Percentiles rank a stretch among this genome's conserved stretches.
These are phyloP conservation scores for Rhodotorula mucilaginosa DNA, from an alignment of 1,284 basidiomycete species.

Conservation along the genomic window DNA sequence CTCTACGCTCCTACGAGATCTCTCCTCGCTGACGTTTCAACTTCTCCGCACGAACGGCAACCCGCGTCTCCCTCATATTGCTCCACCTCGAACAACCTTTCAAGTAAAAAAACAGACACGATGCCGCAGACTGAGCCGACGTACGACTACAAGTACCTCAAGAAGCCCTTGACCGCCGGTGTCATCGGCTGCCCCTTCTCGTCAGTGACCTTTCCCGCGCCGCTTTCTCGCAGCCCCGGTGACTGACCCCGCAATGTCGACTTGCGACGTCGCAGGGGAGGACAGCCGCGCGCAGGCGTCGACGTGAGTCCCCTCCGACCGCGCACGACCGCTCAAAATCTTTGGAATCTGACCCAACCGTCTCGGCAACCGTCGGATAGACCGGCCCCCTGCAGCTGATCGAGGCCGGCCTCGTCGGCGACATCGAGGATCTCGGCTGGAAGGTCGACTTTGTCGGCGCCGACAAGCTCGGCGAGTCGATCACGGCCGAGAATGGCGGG, in stretches of 20 bases:
- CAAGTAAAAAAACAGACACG: not conserved
- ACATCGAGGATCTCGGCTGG: slow-evolving; percentile 80
- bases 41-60: too few species aligned
- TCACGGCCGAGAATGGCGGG: slow-evolving; percentile 39
- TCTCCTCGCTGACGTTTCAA: too few species aligned
- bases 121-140: slow-evolving; percentile 17
- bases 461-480: slow-evolving; percentile 68
- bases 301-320: slow-evolving; percentile 55
- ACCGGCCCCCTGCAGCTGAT: slow-evolving; percentile 79
- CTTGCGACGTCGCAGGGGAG: slow-evolving; percentile 33
- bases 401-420: slow-evolving; percentile 73
- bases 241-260: too few species aligned
- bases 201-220: slow-evolving; percentile 23
- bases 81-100: too few species aligned
- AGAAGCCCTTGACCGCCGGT: slow-evolving; percentile 31
- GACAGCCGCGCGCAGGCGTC: slow-evolving; percentile 75
- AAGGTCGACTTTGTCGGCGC: slow-evolving; percentile 82
- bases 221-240: too few species aligned
- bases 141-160: slow-evolving; percentile 32
- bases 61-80: too few species aligned
- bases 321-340: not conserved
- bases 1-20: too few species aligned
- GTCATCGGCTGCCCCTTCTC: slow-evolving; percentile 47
- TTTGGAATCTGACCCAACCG: not conserved
- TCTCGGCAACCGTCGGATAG: not conserved